Base-by-base conservation (phyloP, 2,329 filamentous ascomycete genomes). In the Ophiostoma himal-ulmi region DNA sequence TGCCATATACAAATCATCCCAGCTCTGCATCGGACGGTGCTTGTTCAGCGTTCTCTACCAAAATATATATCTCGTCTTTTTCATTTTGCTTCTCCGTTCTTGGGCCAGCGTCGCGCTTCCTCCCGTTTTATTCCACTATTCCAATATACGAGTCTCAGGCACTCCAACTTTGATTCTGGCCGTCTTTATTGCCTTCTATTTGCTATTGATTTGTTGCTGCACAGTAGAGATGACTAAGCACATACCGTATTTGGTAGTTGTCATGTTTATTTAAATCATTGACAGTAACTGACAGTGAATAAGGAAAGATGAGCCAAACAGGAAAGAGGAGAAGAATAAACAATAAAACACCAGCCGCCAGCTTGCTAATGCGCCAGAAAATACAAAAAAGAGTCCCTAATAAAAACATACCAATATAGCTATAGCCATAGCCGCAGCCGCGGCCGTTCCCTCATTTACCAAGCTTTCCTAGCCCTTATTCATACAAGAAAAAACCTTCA, bases 21-120 rank as follows among this genome's bases (percentile, higher is more conserved):
- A 54, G 44, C 44, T 54, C 52, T 52, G 52, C 41, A 57, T 69
- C 57, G 68, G 62, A 62, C 62, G 67, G 30, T n/a, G 5, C 8
- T 48, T 20, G 5, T 48, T 48, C 66, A 68, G 66, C 66, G 66
- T 52, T 54, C n/a, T 14, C 57, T 20, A 13, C 13, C 57, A 62
- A 30, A 36, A 62, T 57, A 62, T 36, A 62, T 14, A 34, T 65
- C 62, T 5, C 60, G 26, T 48, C 44, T 20, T 48, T 17, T 48
- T 20, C 17, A 48, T 65, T 65, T 34, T 37, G 62, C 17, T n/a
- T 39, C 34, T 48, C 37, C 39, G 39, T 62, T 34, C 57, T 34
- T 17, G 26, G 57, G 57, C 57, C 57, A 34, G 57, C 57, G 57
- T 62, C 6, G 57, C 26, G 57, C 26, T 17, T 54, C 52, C 14